A percentile compares a stretch with the other conserved stretches of the same genome.
These are phyloP conservation scores for Logfia minima DNA, from an alignment of 129 eudicot species.

Conservation along the genomic window DNA sequence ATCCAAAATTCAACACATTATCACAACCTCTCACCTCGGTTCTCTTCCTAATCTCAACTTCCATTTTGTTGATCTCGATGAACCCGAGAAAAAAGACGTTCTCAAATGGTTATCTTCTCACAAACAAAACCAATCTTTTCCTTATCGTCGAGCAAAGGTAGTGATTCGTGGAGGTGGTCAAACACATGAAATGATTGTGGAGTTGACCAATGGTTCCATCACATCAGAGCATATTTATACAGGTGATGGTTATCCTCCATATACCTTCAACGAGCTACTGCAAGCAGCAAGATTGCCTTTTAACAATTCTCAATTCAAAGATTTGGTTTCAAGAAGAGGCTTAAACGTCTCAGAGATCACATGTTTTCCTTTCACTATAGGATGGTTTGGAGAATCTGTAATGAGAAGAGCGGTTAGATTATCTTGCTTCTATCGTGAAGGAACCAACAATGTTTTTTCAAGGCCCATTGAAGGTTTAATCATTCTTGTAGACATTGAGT, in stretches of 20 bases:
- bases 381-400: conserved; percentile 74
- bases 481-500: conserved; percentile 55
- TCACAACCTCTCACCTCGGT: conserved; percentile 50
- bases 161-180: conserved; percentile 55
- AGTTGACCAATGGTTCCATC: conserved; percentile 42
- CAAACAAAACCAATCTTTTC: conserved; percentile 41
- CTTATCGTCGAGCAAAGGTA: conserved; percentile 58
- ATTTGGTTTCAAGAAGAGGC: conserved; percentile 54
- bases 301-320: conserved; percentile 43
- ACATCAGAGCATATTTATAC: conserved; percentile 53
- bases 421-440: conserved; percentile 67
- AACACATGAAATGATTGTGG: conserved; percentile 59
- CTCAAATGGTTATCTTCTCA: conserved; percentile 51
- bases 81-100: conserved; percentile 63
- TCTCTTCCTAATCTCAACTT: conserved; percentile 50
- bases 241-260: conserved; percentile 78
- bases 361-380: conserved; percentile 70
- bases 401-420: conserved; percentile 53
- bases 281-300: conserved; percentile 53
- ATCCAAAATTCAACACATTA: conserved; percentile 38
- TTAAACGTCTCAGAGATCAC: conserved; percentile 70
- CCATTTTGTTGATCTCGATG: conserved; percentile 78
- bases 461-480: conserved; percentile 79
- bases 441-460: conserved; percentile 68
- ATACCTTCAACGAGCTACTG: conserved; percentile 50